Conservation (phyloP, 345 rosid genomes). For the Murraya paniculata region DNA sequence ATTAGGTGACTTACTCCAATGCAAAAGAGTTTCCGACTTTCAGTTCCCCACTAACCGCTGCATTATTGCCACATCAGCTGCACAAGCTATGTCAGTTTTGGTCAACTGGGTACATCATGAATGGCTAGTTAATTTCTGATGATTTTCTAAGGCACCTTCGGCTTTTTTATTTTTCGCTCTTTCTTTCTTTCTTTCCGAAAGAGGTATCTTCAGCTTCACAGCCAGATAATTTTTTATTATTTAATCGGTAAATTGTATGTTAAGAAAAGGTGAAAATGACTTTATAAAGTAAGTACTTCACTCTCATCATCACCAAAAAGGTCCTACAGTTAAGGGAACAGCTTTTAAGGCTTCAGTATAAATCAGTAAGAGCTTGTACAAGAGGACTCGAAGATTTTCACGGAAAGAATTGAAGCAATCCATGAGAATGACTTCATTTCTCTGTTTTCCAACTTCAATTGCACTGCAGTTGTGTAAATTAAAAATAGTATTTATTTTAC, state of each 20-base stretch:
- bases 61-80: constrained; percentile 20
- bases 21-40: constrained; percentile 21
- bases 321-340: constrained; percentile 5
- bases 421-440: too few species aligned
- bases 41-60: constrained; percentile 21
- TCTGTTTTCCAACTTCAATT: too few species aligned
- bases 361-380: too few species aligned
- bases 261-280: constrained; percentile 20
- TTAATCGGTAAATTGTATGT: constrained; percentile 12
- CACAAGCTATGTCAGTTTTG: background rate
- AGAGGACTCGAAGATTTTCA: background rate
- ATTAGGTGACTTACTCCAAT: constrained; percentile 51
- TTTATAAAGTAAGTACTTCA: constrained; percentile 8
- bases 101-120: background rate
- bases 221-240: background rate
- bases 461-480: too few species aligned
- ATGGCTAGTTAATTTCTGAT: background rate
- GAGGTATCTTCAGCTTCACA: background rate
- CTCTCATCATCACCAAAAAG: constrained; percentile 24
- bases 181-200: too few species aligned
- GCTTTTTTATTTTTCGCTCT: background rate
- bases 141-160: background rate
- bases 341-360: background rate
- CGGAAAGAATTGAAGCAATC: background rate
- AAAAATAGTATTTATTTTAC: too few species aligned